Base-by-base conservation (phyloP, 306 rosid genomes). In the Vigna trinervia region DNA sequence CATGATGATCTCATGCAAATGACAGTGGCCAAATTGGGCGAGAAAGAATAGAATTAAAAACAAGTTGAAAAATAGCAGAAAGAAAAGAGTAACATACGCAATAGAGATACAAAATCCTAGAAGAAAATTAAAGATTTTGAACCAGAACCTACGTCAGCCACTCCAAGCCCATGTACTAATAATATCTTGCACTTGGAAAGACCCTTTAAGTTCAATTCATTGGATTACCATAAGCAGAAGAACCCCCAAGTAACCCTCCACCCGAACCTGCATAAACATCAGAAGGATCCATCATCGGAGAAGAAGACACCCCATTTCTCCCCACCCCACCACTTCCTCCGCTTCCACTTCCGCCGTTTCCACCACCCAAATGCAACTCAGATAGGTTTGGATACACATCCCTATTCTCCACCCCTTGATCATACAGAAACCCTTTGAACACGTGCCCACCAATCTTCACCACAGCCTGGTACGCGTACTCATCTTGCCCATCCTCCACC, bases 391-490 rank as follows among this genome's bases (percentile, higher is more conserved):
- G 97, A 82, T 87, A 92, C 6, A 61, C 77, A 17, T 92, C 92
- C 50, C 87, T 83, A 59, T 59, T 71, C 54, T 90, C 93, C 32
- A 84, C 56, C 5, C 98, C 98, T 48, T 95, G 97, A 84, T 95
- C 97, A 80, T 89, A 86, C 7, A 92, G 86, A 77, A 92, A 80
- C 20, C 98, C 98, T 82, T 90, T 95, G 57, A 95, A 95, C 10
- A 95, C 96, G 78, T 88, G 98, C 1, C 98, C 98, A 2, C 85
- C 89, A 32, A 95, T 95, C 78, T 86, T 95, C 20, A 95, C 98
- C 14, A 87, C 92, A 0, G 98, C 96, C 19, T 95, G 96, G 80
- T 95, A 95, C 0, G 97, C 97, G 46, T 80, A 92, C 86, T 95
- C 91, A 22, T 87, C 98, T 15, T 90, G 86, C 0, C 94, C 96